Percentiles rank a stretch among this genome's conserved stretches.
These are phyloP conservation scores for Gypsophila paniculata DNA, from an alignment of 179 eudicot genomes.

Conservation along the genomic window DNA sequence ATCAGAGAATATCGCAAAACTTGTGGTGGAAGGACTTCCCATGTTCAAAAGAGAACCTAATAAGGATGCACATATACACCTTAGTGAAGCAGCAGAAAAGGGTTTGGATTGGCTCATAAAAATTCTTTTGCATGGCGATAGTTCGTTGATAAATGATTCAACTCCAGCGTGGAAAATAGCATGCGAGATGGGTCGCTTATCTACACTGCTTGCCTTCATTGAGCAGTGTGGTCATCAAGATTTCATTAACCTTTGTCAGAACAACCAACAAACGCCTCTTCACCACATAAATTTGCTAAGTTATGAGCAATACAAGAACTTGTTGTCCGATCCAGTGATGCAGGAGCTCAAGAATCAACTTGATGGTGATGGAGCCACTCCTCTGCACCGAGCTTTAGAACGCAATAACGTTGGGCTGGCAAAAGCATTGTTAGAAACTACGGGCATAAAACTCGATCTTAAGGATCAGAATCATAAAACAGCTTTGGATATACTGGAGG, in stretches of 20 bases:
- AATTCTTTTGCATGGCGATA: constrained; percentile 16
- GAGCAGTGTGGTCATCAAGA: not conserved
- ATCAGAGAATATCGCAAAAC: not conserved
- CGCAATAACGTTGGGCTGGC: not conserved
- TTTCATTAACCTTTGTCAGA: constrained; percentile 8
- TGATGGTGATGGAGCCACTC: constrained; percentile 12
- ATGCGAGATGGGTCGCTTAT: constrained; percentile 11
- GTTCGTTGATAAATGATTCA: constrained; percentile 10
- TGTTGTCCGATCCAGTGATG: not conserved
- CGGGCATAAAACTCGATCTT: constrained; percentile 11
- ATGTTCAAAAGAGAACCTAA: constrained; percentile 12
- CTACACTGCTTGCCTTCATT: constrained; percentile 12
- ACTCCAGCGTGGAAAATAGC: constrained; percentile 17
- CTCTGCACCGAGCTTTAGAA: constrained; percentile 10
- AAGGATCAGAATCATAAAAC: constrained; percentile 8
- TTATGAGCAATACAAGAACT: constrained; percentile 3
- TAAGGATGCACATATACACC: constrained; percentile 14
- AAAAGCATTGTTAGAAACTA: constrained; percentile 12
- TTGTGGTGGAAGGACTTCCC: constrained; percentile 11
- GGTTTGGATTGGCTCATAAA: constrained; percentile 11
- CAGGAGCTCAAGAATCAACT: constrained; percentile 6
- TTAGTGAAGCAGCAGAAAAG: constrained; percentile 16
- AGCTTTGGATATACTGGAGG: constrained; percentile 7
- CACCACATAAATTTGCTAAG: constrained; percentile 6
- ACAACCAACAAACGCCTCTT: constrained; percentile 11